Percentiles rank a stretch among this genome's conserved stretches.
Conservation (phyloP, 768 basidiomycete species). For the Macrolepiota albuminosa region DNA sequence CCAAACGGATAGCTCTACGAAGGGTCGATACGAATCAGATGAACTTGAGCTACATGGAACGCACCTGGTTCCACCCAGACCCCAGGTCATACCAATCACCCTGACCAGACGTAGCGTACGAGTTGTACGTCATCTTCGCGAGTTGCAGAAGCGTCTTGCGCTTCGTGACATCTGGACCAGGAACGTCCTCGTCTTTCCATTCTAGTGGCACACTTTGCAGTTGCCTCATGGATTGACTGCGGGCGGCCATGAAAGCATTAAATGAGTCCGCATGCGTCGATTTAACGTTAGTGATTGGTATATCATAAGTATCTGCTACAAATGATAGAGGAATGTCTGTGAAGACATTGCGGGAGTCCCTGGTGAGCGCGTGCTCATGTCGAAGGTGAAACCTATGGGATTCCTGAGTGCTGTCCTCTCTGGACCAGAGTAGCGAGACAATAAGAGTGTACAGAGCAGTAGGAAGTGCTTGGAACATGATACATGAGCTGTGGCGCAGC, state of each 20-base stretch:
- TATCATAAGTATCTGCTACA: conserved; percentile 31
- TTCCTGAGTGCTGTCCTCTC: conserved; percentile 23
- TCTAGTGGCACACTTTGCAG: conserved; percentile 34
- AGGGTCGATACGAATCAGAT: background rate
- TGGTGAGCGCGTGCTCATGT: conserved; percentile 56
- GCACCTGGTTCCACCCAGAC: conserved; percentile 56
- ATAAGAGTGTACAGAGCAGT: conserved; percentile 37
- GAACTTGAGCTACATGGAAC: conserved; percentile 12
- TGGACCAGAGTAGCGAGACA: conserved; percentile 35
- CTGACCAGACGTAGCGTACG: conserved; percentile 55
- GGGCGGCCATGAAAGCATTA: conserved; percentile 31
- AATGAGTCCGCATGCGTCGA: conserved; percentile 46
- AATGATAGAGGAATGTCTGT: conserved; percentile 40
- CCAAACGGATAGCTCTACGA: conserved; percentile 70
- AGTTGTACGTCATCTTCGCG: conserved; percentile 88
- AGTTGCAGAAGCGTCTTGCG: conserved; percentile 69
- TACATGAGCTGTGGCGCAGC: background rate
- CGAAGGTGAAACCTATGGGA: conserved; percentile 57
- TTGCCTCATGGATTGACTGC: conserved; percentile 30
- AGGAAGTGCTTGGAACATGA: conserved; percentile 35
- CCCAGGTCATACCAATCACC: conserved; percentile 70
- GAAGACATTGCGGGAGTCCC: conserved; percentile 54
- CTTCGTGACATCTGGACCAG: conserved; percentile 67
- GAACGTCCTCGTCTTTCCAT: conserved; percentile 66
- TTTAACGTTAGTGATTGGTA: conserved; percentile 33